Conservation (phyloP, 2,329 filamentous ascomycete species). For the Colletotrichum sp. region DNA sequence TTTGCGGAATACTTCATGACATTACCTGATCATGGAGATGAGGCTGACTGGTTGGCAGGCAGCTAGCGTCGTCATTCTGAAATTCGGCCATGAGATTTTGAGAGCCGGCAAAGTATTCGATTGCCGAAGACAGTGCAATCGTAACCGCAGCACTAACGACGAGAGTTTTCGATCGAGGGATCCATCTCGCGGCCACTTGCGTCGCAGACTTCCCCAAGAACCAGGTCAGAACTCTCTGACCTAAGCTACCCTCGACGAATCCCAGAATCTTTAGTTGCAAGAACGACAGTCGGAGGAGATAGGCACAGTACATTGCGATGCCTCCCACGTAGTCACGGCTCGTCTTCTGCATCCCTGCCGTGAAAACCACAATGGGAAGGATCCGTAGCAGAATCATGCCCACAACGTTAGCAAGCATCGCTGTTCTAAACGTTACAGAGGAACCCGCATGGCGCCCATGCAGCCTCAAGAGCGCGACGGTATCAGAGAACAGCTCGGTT, state of each 20-base stretch:
- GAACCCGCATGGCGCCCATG: neutral
- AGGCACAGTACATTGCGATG: neutral
- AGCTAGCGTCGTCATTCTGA: neutral
- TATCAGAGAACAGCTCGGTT: slow-evolving; percentile 17
- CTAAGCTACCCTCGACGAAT: neutral
- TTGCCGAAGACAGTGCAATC: neutral
- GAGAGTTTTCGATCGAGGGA: neutral
- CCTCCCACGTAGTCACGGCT: neutral
- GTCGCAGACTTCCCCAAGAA: neutral
- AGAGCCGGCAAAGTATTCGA: neutral
- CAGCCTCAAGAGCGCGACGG: neutral
- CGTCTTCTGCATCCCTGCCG: neutral
- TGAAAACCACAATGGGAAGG: neutral
- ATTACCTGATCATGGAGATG: neutral
- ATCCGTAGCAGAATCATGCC: neutral
- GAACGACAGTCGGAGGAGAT: neutral
- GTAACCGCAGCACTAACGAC: neutral
- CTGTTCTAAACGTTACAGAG: neutral
- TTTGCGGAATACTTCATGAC: neutral
- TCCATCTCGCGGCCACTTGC: neutral
- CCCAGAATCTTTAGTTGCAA: neutral
- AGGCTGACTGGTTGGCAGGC: too few relatives aligned
- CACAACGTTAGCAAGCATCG: neutral
- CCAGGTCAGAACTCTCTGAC: neutral
- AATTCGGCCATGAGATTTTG: neutral